These are phyloP conservation scores for Russula earlei DNA, from an alignment of 768 basidiomycete species.

Conservation along the genomic window DNA sequence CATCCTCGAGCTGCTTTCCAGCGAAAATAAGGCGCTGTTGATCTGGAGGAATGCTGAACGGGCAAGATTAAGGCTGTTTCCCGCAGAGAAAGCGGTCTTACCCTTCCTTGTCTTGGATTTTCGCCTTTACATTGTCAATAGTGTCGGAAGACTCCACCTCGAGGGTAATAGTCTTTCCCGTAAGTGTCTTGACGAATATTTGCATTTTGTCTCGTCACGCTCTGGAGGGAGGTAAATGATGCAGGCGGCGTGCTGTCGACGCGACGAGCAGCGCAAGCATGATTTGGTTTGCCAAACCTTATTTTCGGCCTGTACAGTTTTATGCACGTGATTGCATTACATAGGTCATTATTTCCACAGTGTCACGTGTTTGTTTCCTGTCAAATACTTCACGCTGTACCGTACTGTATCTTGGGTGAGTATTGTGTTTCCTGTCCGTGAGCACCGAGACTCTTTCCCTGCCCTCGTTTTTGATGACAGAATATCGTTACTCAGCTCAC, in stretches of 20 bases:
- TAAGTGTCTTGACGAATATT: conserved; percentile 85
- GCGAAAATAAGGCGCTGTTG: conserved; percentile 95
- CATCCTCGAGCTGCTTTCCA: conserved; percentile 98
- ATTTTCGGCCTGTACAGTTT: conserved; percentile 16
- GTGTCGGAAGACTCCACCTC: conserved; percentile 97
- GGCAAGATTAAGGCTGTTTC: background rate
- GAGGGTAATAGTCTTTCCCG: conserved; percentile 96
- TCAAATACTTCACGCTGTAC: too few species aligned
- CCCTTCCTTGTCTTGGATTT: conserved; percentile 76
- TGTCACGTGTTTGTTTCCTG: too few species aligned
- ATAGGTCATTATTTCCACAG: too few species aligned
- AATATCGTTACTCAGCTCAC: conserved; percentile 51
- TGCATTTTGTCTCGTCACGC: conserved; percentile 25
- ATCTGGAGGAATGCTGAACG: conserved; percentile 76
- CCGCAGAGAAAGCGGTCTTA: conserved; percentile 22
- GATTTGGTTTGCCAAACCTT: background rate
- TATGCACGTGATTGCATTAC: conserved; percentile 1
- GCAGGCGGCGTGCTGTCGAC: background rate
- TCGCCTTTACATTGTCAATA: conserved; percentile 90
- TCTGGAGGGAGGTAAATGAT: too few species aligned
- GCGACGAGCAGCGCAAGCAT: background rate
- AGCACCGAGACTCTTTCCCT: background rate
- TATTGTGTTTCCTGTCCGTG: too few species aligned
- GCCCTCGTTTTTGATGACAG: conserved; percentile 22
- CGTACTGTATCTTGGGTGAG: conserved; percentile 7